Evolutionary conservation across 345 rosid species (phyloP), one percentile per base, ranked within the genome.

Genomic region (Adansonia digitata): DNA sequence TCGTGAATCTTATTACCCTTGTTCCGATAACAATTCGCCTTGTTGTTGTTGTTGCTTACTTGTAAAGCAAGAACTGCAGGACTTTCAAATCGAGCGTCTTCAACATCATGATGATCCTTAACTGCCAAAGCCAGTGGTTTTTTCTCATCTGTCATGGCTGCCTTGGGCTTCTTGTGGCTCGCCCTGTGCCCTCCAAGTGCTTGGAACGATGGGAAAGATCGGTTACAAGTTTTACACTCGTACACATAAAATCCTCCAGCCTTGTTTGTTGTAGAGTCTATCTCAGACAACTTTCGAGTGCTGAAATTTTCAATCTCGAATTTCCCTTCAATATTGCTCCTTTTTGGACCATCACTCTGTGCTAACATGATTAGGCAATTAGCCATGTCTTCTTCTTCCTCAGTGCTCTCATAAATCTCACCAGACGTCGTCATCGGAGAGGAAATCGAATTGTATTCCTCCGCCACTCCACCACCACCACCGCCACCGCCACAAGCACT

Each of bases 171-270:
- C 81, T 93, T 96, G 86, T 95, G 99, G 75, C 99, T 91, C 0
- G 99, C 97, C 57, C 98, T 82, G 82, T 96, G 99, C 7, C 99
- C 98, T 2, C 99, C 99, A 4, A 96, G 83, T 11, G 99, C 99
- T 82, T 96, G 99, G 69, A 96, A 93, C 12, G 98, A 96, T 17
- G 93, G 86, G 77, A 96, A 96, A 14, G 84, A 84, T 27, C 99
- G 85, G 80, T 82, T 87, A 64, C 99, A 96, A 11, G 99, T 96
- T 79, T 90, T 93, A 83, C 99, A 96, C 85, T 96, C 97, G 73
- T 93, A 93, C 11, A 86, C 91, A 53, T 78, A 86, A 78, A 88
- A 85, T 4, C n/a, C 17, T 12, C 89, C 86, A 6, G 88, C 81
- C 83, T 80, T 83, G 80, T 53, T 82, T 5, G 75, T 59, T 1